phyloP scores from a whole-genome alignment of 176 grass and related monocot species.

The Aegilops speltoides region DNA sequence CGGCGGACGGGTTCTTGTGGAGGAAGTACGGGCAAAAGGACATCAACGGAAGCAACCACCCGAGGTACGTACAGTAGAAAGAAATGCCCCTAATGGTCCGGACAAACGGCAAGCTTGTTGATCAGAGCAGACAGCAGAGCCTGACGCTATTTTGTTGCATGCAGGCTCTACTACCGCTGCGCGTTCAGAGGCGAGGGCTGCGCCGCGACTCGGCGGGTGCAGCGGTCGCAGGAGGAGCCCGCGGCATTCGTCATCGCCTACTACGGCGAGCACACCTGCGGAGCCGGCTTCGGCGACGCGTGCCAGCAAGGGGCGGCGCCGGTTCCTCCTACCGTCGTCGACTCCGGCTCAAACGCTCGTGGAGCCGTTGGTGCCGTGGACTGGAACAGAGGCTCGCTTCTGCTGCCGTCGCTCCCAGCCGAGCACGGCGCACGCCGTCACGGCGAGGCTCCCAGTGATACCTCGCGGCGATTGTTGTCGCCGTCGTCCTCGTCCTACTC shows the following conservation, averaged over 20 bases:
- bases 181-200: slow-evolving; percentile 47
- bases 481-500: neutral
- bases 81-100: neutral
- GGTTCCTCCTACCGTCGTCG: slow-evolving; percentile 18
- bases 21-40: slow-evolving; percentile 77
- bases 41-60: slow-evolving; percentile 44
- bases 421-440: neutral
- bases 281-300: neutral
- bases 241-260: slow-evolving; percentile 55
- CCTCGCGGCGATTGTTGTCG: neutral
- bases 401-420: neutral
- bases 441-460: neutral
- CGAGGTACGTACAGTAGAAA: slow-evolving; percentile 23
- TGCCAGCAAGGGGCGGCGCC: neutral
- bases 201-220: slow-evolving; percentile 59
- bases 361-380: neutral
- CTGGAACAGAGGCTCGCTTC: neutral
- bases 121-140: neutral
- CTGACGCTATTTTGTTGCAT: neutral
- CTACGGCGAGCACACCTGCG: slow-evolving; percentile 61
- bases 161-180: slow-evolving; percentile 68
- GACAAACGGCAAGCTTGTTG: too few relatives aligned
- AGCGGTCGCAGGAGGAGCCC: slow-evolving; percentile 46
- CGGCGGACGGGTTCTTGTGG: slow-evolving; percentile 58
- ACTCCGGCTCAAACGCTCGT: slow-evolving; percentile 25